Conservation (phyloP, 1,284 basidiomycete genomes). For the Rhodotorula sp. region DNA sequence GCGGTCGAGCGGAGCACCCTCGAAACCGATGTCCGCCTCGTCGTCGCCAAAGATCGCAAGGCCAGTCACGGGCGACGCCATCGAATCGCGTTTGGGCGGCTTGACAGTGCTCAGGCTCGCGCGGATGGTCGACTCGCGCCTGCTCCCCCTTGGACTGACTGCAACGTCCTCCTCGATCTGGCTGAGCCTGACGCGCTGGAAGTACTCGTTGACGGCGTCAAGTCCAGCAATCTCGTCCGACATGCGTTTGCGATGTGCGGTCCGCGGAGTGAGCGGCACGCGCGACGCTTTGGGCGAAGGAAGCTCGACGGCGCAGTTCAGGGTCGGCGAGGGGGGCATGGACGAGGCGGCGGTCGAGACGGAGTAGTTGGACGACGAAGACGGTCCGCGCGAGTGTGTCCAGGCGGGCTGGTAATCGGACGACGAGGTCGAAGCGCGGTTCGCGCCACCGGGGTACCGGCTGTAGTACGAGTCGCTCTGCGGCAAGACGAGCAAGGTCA, state of each 20-base stretch:
- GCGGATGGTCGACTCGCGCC: background rate
- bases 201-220: constrained; percentile 36
- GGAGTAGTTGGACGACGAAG: constrained; percentile 31
- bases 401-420: constrained; percentile 6
- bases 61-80: background rate
- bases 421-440: constrained; percentile 26
- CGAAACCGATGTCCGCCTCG: background rate
- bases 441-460: constrained; percentile 7
- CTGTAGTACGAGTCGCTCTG: constrained; percentile 28
- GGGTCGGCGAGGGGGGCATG: constrained; percentile 26
- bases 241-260: constrained; percentile 20
- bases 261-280: constrained; percentile 27
- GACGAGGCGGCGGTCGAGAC: constrained; percentile 33
- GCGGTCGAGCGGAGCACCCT: background rate
- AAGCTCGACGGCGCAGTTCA: background rate
- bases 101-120: background rate
- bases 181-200: constrained; percentile 26
- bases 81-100: background rate
- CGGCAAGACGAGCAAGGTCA: background rate
- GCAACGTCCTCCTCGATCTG: constrained; percentile 24
- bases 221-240: constrained; percentile 26
- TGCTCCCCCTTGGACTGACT: background rate
- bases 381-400: constrained; percentile 34
- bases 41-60: constrained; percentile 5
- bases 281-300: constrained; percentile 1